Conservation (phyloP, 768 basidiomycete species). For the Rubroboletus pulcherrimus region DNA sequence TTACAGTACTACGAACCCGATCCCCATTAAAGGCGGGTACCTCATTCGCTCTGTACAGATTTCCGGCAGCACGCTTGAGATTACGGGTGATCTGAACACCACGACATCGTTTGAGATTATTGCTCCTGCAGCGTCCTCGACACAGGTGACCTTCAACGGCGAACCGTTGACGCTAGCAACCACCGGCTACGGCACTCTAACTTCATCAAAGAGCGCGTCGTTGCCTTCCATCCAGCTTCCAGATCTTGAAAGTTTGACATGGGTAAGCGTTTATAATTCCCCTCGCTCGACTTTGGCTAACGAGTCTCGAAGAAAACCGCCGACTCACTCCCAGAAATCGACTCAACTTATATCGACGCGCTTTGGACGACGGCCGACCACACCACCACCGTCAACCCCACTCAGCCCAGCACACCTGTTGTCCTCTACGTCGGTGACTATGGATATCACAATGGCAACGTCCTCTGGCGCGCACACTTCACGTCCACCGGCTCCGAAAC, state of each 20-base stretch:
- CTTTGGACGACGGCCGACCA: constrained; percentile 43
- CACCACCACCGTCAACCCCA: constrained; percentile 41
- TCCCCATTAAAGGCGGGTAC: constrained; percentile 48
- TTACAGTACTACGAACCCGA: constrained; percentile 39
- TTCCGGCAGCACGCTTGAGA: constrained; percentile 35
- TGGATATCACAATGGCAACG: constrained; percentile 49
- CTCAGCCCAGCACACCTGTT: constrained; percentile 34
- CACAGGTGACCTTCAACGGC: constrained; percentile 43
- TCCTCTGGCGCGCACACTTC: constrained; percentile 52
- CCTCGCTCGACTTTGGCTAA: not conserved
- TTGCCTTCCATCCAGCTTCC: constrained; percentile 19
- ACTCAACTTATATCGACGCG: constrained; percentile 37
- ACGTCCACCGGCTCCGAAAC: constrained; percentile 44
- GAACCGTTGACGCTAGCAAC: constrained; percentile 29
- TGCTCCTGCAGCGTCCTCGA: constrained; percentile 39
- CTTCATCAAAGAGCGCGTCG: constrained; percentile 12
- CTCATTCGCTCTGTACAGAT: constrained; percentile 40
- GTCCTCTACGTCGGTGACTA: constrained; percentile 49
- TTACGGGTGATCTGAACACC: constrained; percentile 43
- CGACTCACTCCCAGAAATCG: constrained; percentile 36
- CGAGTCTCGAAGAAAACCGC: constrained; percentile 19
- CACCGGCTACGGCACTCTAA: constrained; percentile 43
- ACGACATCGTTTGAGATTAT: constrained; percentile 46
- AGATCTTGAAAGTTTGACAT: constrained; percentile 17
- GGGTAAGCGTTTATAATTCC: constrained; percentile 3